Conservation (phyloP, 345 rosid genomes). For the Hibiscus syriacus region DNA sequence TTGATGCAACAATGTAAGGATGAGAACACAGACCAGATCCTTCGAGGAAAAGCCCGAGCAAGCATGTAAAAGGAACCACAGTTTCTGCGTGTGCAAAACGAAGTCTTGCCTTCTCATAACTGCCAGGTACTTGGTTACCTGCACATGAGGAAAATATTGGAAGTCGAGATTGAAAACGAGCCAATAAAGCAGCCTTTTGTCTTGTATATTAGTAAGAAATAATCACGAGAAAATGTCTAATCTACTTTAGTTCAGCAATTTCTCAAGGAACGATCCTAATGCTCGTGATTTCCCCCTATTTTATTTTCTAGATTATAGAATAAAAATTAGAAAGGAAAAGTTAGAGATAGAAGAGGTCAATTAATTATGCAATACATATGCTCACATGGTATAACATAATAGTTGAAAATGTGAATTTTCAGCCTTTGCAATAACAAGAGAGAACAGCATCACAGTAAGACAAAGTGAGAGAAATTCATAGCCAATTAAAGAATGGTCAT, state of each 20-base stretch:
- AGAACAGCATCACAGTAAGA: neutral
- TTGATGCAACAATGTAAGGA: neutral
- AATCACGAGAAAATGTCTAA: neutral
- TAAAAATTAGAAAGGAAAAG: neutral
- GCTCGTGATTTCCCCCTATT: neutral
- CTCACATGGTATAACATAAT: neutral
- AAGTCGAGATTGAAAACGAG: neutral
- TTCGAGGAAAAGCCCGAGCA: conserved; percentile 92
- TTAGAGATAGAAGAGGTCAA: neutral
- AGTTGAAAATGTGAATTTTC: neutral
- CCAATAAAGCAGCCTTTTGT: conserved; percentile 5
- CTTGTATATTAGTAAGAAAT: neutral
- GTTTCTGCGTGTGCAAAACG: conserved; percentile 98
- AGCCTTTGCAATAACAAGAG: neutral
- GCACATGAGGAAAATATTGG: conserved; percentile 12
- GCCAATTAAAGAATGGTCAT: neutral
- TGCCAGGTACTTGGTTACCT: conserved; percentile 74
- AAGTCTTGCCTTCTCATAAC: conserved; percentile 85
- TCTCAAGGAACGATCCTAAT: neutral
- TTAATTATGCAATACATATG: neutral
- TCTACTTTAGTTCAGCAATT: neutral
- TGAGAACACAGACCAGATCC: conserved; percentile 53
- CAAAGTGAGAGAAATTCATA: neutral
- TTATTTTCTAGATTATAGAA: neutral
- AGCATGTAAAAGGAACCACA: conserved; percentile 86